Base-by-base conservation (phyloP, 441 rosid genomes). In the Corymbia calophylla region DNA sequence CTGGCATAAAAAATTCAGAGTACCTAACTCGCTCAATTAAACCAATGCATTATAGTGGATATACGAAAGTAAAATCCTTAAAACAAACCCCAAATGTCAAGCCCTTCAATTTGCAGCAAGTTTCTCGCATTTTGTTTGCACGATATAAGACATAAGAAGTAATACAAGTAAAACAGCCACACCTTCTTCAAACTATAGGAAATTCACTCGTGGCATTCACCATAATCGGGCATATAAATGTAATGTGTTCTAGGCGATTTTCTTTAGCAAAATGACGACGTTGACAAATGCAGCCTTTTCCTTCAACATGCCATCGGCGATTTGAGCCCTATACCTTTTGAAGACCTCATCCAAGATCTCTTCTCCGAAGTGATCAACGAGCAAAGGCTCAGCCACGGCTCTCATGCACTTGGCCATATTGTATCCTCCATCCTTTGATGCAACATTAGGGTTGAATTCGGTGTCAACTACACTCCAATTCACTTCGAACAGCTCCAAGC, bases 281-380 rank as follows among this genome's bases (percentile, higher is more conserved):
- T 87, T 89, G 80, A 87, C 32, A 31, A 87, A 70, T 4, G 51
- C 11, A 25, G 87, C 4, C 53, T 54, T 77, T 86, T 87, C 89
- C 80, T 87, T 87, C 3, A 47, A 44, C 91, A 87, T 73, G 39
- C 8, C 29, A 31, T 87, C 53, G 2, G 44, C 80, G 1, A 89
- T 3, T 35, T 87, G 81, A 18, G 49, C 21, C 87, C 44, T n/a
- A 35, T 89, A 89, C 17, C 91, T 81, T 9, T 82, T 13, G 64
- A 89, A 89, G 13, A 58, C 62, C 9, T 89, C 91, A 55, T 89
- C 89, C 6, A 89, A 60, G 54, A 89, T 81, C 85, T 82, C 87
- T 39, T 58, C 87, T 14, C 55, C 87, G 39, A 89, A 89, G 89
- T 89, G 91, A 53, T 82, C 47, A 48, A 32, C 11, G 5, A 89